Conservation (phyloP, 2,329 filamentous ascomycete species). For the Trichoderma hamatum region DNA sequence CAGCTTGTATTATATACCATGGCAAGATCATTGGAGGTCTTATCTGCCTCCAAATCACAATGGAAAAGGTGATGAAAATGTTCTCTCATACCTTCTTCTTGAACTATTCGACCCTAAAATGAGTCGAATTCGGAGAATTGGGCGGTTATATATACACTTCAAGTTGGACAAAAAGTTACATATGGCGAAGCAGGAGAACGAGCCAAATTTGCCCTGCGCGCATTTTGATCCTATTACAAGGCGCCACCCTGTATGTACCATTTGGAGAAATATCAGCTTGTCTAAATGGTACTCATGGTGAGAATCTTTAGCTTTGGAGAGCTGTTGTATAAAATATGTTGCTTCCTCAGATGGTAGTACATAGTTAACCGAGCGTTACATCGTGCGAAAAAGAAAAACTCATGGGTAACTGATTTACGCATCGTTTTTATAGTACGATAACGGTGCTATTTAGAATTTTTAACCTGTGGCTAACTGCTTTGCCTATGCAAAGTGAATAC, state of each 20-base stretch:
- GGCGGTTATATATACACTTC: neutral
- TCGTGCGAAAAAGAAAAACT: too few species aligned
- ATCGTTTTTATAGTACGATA: too few species aligned
- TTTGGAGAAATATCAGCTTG: neutral
- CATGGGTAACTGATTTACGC: too few species aligned
- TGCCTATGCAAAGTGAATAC: too few species aligned
- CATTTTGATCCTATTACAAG: neutral
- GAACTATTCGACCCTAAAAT: neutral
- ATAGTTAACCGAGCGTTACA: too few species aligned
- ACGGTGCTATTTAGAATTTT: too few species aligned
- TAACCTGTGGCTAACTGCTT: too few species aligned
- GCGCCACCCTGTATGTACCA: neutral
- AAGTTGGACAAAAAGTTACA: neutral
- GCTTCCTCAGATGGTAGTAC: too few species aligned
- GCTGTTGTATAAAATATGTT: too few species aligned
- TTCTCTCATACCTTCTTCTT: neutral
- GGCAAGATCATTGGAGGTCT: neutral
- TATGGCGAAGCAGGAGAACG: neutral
- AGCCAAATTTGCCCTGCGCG: neutral
- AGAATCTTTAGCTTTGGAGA: too few species aligned
- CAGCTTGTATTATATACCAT: neutral
- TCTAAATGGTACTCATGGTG: too few species aligned
- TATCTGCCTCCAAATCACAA: neutral
- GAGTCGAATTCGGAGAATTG: neutral
- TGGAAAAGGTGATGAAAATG: neutral